Evolutionary conservation across 169 alveolate species (phyloP).

Genomic region (Cryptosporidium bovis): DNA sequence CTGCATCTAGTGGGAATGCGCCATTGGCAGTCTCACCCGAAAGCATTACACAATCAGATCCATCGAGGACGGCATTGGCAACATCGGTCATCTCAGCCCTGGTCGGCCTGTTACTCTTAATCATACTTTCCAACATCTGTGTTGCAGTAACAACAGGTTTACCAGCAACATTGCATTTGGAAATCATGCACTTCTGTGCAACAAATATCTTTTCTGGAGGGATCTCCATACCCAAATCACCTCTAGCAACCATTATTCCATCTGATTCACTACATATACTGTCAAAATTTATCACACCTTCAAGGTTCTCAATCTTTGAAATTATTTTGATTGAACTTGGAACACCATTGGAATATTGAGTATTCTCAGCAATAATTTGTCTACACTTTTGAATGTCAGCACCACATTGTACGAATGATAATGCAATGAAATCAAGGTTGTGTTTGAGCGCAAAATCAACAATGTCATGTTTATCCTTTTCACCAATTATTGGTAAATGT

Average conservation of each 20-base stretch:
- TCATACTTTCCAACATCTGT: slow-evolving; percentile 98
- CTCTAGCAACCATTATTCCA: slow-evolving; percentile 99
- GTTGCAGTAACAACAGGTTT: slow-evolving; percentile 99
- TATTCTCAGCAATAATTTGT: slow-evolving; percentile 80
- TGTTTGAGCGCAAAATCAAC: slow-evolving; percentile 96
- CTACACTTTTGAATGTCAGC: slow-evolving; percentile 83
- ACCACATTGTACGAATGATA: slow-evolving; percentile 88
- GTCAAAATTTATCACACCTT: slow-evolving; percentile 95
- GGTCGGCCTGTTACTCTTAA: slow-evolving; percentile 96
- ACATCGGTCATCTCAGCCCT: slow-evolving; percentile 99
- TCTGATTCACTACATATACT: slow-evolving; percentile 94
- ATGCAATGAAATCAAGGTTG: slow-evolving; percentile 95
- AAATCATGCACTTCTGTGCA: slow-evolving; percentile 96
- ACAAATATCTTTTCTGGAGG: slow-evolving; percentile 97
- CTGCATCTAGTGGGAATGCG: slow-evolving; percentile 83
- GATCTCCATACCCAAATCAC: slow-evolving; percentile 99
- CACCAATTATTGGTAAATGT: slow-evolving; percentile 96
- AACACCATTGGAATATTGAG: slow-evolving; percentile 73
- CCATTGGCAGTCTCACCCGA: slow-evolving; percentile 92
- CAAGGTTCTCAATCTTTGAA: slow-evolving; percentile 97
- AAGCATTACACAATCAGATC: slow-evolving; percentile 97
- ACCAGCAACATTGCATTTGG: slow-evolving; percentile 93
- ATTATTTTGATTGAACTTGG: slow-evolving; percentile 96
- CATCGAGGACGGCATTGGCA: slow-evolving; percentile 98
- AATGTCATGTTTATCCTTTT: slow-evolving; percentile 96